Evolutionary conservation across 2,329 filamentous ascomycete species (phyloP), one percentile per base, ranked within the genome.

Genomic region (Annulohypoxylon truncatum): DNA sequence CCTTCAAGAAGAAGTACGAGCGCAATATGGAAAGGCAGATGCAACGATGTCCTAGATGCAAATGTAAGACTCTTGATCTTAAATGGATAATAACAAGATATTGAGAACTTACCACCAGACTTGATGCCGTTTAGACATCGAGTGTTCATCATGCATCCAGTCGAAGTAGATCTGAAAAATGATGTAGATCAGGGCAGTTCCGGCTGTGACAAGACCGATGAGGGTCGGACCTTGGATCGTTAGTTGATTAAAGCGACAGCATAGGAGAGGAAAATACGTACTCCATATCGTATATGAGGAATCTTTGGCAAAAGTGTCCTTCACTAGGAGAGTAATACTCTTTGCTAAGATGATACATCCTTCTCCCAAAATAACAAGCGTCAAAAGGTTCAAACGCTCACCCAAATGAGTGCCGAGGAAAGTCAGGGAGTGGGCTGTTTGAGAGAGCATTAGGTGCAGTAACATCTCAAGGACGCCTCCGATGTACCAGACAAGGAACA

Each of bases 361-460:
- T 72, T 91, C 89, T 12, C 89, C 89, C 62, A 91, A 84, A 60
- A 91, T 88, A 64, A 91, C 90, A 51, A 90, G 81, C 0, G 89
- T 91, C 57, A 91, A 80, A 2, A 90, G 80, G 20, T 85, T 85
- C 82, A 91, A 84, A 7, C 89, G 83, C 71, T 89, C 87, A 74
- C 89, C 88, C 59, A 91, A 75, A 74, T 90, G 87, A 0, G 87
- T 90, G 58, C 85, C 82, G 66, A 87, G 84, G 73, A 91, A 89
- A 57, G 85, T 87, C 44, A 90, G 80, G 52, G 86, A 83, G 2
- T 83, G 80, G 74, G 83, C 89, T 22, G 81, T 76, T 51, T 82
- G 84, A 8, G 88, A 89, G 3, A 89, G 77, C 3, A 76, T 76
- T 31, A 90, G 81, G 3, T 85, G 82, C 4, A 81, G 71, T 15